Conservation (phyloP, 2,329 filamentous ascomycete genomes). For the Colletotrichum lindemuthianum region DNA sequence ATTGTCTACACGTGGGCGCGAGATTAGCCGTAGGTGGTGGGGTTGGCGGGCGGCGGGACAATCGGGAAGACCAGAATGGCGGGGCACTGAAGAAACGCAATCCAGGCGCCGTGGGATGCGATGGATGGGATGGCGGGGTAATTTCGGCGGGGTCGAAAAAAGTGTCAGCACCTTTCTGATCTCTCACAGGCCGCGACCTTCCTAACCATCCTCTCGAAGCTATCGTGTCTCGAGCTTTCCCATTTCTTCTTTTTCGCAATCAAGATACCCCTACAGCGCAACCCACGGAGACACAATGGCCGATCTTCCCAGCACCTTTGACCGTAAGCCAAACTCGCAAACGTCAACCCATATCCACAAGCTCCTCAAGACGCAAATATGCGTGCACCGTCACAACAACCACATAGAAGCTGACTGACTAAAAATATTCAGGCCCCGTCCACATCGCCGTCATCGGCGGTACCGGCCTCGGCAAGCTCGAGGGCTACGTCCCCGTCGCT, state of each 20-base stretch:
- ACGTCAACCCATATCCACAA: neutral
- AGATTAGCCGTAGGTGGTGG: constrained; percentile 15
- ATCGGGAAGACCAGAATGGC: constrained; percentile 23
- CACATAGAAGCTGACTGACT: constrained; percentile 19
- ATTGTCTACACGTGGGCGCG: constrained; percentile 12
- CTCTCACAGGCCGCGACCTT: neutral
- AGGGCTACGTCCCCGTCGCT: constrained; percentile 87
- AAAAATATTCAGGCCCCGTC: constrained; percentile 65
- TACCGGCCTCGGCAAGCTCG: constrained; percentile 88
- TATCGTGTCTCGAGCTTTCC: neutral
- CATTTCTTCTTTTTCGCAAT: neutral
- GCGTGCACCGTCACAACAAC: constrained; percentile 28
- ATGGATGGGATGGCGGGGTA: constrained; percentile 31
- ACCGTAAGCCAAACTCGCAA: constrained; percentile 55
- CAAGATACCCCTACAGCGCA: constrained; percentile 4
- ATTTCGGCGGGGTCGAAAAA: constrained; percentile 34
- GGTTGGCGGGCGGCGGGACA: constrained; percentile 9
- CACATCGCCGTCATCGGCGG: constrained; percentile 92
- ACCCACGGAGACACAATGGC: constrained; percentile 51
- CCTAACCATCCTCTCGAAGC: neutral
- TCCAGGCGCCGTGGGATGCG: neutral
- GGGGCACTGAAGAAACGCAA: constrained; percentile 34
- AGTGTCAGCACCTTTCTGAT: constrained; percentile 5
- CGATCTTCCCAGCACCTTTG: constrained; percentile 66
- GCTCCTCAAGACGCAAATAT: constrained; percentile 17